Percentiles rank a stretch among this genome's conserved stretches.
These are phyloP conservation scores for Orobanche coerulescens DNA, from an alignment of 257 asterid genomes.

Conservation along the genomic window DNA sequence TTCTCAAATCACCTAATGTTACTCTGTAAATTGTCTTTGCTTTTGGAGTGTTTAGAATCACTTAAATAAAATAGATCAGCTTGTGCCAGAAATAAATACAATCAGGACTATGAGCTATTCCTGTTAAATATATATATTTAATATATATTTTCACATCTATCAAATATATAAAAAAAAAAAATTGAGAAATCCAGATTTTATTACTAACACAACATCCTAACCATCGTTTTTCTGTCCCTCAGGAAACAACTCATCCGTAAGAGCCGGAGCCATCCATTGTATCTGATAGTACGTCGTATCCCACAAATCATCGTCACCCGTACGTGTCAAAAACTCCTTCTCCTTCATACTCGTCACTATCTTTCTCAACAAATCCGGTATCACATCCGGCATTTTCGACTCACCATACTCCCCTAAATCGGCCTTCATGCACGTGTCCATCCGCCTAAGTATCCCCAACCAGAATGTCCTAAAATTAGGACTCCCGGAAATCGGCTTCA, in stretches of 20 bases:
- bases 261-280: slow-evolving; percentile 86
- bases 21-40: too few relatives aligned
- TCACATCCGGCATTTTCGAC: slow-evolving; percentile 45
- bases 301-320: slow-evolving; percentile 74
- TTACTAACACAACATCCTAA: neutral
- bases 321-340: slow-evolving; percentile 38
- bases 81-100: neutral
- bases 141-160: too few relatives aligned
- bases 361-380: slow-evolving; percentile 56
- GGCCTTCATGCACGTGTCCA: slow-evolving; percentile 88
- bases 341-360: slow-evolving; percentile 71
- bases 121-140: neutral
- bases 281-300: slow-evolving; percentile 73
- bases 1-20: too few relatives aligned
- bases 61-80: too few relatives aligned
- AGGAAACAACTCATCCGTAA: slow-evolving; percentile 74
- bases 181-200: neutral
- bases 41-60: too few relatives aligned
- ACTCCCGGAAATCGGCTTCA: slow-evolving; percentile 69
- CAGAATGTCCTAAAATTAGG: slow-evolving; percentile 67
- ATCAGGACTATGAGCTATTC: neutral
- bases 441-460: slow-evolving; percentile 71
- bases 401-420: slow-evolving; percentile 68
- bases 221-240: slow-evolving; percentile 30
- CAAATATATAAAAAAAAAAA: neutral